Base-by-base conservation (phyloP, 176 grass and related monocot species). In the Hsuehochloa calcarea region DNA sequence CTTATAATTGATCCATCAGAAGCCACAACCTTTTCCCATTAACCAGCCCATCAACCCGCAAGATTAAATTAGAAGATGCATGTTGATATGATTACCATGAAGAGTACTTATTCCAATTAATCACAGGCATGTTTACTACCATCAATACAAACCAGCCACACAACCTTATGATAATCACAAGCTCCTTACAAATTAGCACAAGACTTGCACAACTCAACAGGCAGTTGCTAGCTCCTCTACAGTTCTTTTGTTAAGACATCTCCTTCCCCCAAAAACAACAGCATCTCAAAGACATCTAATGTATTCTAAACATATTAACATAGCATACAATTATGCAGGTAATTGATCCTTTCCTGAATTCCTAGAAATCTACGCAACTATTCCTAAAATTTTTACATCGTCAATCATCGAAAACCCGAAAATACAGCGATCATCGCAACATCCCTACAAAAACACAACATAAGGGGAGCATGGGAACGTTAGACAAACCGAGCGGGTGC, bases 401-500 rank as follows among this genome's bases (percentile, higher is more conserved):
- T 31, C 66, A 79, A 82, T 58, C 49, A n/a, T 47, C 3, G 10
- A 68, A 41, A 10, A 20, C 10, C 10, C 13, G 12, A 86, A 8
- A 46, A 35, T 40, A 10, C 46, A 69, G 17, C 26, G 35, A 4
- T n/a, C 11, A 59, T 38, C 66, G 16, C 52, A 4, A 3, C 11
- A 3, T 55, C 12, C 4, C 41, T 78, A 50, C 12, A 23, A 12
- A 47, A 55, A 4, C 37, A 29, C 17, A 39, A 7, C 37, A 84
- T 44, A 15, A 55, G 23, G 10, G 10, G 47, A 27, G 6, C 17
- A 44, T 5, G 67, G 43, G 56, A 44, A 3, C 5, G 34, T 17
- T 7, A 17, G 23, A 88, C 95, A 37, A 49, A 98, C 96, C 96
- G 31, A 99, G 90, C 19, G 96, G 93, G 80, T 99, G 93, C 84